These are phyloP conservation scores for Trichoderma sp. DNA, from an alignment of 2,329 filamentous ascomycete genomes.

Conservation along the genomic window DNA sequence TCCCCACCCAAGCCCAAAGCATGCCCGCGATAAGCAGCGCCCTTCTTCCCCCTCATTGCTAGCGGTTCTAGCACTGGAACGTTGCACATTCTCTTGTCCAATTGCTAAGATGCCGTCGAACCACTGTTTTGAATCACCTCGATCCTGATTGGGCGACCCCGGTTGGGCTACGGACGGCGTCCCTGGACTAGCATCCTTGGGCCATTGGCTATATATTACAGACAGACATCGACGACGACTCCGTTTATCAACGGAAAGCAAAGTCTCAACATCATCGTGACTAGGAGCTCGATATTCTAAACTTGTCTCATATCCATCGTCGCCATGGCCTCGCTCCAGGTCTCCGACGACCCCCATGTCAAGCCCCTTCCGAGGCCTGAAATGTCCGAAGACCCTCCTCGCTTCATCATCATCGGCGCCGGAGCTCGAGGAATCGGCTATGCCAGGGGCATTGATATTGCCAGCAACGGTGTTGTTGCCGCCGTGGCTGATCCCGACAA, in stretches of 20 bases:
- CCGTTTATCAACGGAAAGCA: background rate
- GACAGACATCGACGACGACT: background rate
- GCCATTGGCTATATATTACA: background rate
- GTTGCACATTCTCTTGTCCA: constrained; percentile 27
- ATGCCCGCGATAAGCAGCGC: background rate
- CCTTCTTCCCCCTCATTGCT: constrained; percentile 18
- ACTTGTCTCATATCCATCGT: background rate
- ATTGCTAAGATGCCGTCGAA: background rate
- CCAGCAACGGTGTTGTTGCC: constrained; percentile 67
- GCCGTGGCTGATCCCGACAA: constrained; percentile 79
- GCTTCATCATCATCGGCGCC: constrained; percentile 79
- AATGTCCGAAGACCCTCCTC: constrained; percentile 54
- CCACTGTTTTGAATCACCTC: constrained; percentile 5
- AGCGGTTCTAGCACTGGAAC: constrained; percentile 31
- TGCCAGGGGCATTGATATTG: constrained; percentile 64
- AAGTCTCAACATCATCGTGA: background rate
- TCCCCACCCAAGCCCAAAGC: background rate
- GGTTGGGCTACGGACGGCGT: background rate
- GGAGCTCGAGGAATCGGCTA: constrained; percentile 78
- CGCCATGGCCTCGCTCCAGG: constrained; percentile 30
- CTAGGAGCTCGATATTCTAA: background rate
- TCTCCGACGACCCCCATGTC: background rate
- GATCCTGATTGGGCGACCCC: background rate
- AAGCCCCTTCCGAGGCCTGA: constrained; percentile 44
- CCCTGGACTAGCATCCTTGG: background rate